Conservation (phyloP, 2,329 filamentous ascomycete species). For the Aspergillus alliaceus region DNA sequence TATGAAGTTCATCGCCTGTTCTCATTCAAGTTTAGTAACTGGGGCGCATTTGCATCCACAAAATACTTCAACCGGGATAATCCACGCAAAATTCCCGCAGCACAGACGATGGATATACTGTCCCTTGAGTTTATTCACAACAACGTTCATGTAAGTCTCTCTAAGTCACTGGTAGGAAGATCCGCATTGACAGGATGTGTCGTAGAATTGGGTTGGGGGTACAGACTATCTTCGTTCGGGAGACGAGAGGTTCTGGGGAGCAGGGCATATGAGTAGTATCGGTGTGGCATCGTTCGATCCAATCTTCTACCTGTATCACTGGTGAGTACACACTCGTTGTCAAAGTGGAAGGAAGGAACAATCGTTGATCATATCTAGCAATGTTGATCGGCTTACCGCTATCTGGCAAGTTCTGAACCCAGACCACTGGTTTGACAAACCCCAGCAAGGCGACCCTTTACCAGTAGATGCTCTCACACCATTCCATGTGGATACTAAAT, state of each 20-base stretch:
- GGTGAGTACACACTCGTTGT: background rate
- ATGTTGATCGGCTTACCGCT: background rate
- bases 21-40: accelerated
- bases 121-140: background rate
- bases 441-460: background rate
- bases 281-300: background rate
- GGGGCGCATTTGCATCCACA: background rate
- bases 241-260: background rate
- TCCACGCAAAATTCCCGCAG: no score
- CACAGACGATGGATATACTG: background rate
- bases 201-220: background rate
- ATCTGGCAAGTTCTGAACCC: background rate
- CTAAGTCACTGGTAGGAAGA: no score
- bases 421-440: background rate
- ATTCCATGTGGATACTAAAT: no score
- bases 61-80: background rate
- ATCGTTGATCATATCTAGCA: background rate
- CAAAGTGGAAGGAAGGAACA: no score
- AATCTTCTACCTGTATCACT: background rate
- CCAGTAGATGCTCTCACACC: no score
- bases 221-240: background rate
- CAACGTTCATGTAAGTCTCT: background rate
- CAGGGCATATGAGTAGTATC: background rate
- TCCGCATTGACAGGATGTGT: no score
- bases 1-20: background rate